Evolutionary conservation across 1,284 basidiomycete species (phyloP), one percentile per base, ranked within the genome.

Genomic region (Trametes sp.): DNA sequence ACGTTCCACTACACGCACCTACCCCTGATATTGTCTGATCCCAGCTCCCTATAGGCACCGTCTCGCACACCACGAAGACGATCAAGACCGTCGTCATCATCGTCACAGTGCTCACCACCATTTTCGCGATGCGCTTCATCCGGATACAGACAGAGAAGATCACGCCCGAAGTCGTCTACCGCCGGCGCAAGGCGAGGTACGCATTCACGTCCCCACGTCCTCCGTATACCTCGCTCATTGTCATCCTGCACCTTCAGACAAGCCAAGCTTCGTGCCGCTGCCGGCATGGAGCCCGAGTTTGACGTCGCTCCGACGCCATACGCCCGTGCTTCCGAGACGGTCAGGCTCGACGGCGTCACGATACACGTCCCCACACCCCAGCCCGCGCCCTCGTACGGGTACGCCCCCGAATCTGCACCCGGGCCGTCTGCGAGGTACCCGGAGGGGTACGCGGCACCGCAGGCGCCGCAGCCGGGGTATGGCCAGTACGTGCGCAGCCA

Each of bases 71-170:
- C 63, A 83, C 83, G 69, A 85, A 78, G 64, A 83, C 88, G 60
- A 84, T 92, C 66, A 89, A 86, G 58, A 83, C 87, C 59, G 73
- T 79, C n/a, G 88, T 93, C 4, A 77, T 93, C 35, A 83, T 70
- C 4, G 51, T 89, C 42, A 92, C 91, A 0, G 73, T 87, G 54
- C 35, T 93, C 31, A 83, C 96, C 66, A 97, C 95, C 0, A 64
- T 93, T 48, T 74, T 79, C 38, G 92, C 94, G 0, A 90, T 93
- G 77, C 95, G 92, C 87, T 97, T 91, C 74, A 90, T 97, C 70
- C 86, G 86, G 69, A 78, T 73, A 46, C 76, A 88, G 75, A 94
- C 96, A 86, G 86, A 89, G 71, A 80, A 84, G 66, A 89, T 87
- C 31, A 90, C 94, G 68, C 85, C 89, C 0, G 73, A 78, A 1